Percentiles rank a stretch among this genome's conserved stretches.
These are phyloP conservation scores for Eucalyptus coolabah DNA, from an alignment of 345 rosid species.

Conservation along the genomic window DNA sequence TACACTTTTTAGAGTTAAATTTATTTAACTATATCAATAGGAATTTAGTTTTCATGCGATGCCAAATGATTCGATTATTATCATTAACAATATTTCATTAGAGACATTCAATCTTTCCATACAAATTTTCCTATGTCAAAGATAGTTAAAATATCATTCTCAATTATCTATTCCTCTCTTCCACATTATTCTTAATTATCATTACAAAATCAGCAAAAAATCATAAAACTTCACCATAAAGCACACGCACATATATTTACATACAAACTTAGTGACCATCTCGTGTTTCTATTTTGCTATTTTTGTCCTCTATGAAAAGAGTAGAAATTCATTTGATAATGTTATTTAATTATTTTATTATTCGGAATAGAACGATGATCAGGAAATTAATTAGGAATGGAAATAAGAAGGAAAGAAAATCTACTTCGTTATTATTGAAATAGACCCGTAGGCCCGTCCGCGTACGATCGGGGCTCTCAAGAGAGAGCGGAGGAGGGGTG, in stretches of 20 bases:
- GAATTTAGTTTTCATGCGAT: background rate
- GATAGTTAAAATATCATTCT: background rate
- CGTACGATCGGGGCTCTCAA: background rate
- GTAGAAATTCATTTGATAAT: no score
- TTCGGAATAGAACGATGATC: accelerated
- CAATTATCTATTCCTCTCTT: background rate
- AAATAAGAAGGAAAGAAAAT: no score
- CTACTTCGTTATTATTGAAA: no score
- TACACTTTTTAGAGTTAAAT: background rate
- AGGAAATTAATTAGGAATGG: no score
- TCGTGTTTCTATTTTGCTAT: no score
- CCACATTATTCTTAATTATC: background rate
- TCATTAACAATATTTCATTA: accelerated
- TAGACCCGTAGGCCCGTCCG: background rate
- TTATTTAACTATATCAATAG: background rate
- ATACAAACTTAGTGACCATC: background rate
- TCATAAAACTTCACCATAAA: background rate
- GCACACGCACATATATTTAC: background rate
- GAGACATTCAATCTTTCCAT: accelerated
- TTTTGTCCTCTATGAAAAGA: no score
- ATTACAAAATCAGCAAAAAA: background rate
- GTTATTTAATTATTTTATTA: accelerated
- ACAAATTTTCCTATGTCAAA: accelerated
- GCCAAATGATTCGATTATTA: no score
- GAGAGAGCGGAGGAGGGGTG: background rate